These are phyloP conservation scores for Pleurotus citrinopileatus DNA, from an alignment of 768 basidiomycete species.

Conservation along the genomic window DNA sequence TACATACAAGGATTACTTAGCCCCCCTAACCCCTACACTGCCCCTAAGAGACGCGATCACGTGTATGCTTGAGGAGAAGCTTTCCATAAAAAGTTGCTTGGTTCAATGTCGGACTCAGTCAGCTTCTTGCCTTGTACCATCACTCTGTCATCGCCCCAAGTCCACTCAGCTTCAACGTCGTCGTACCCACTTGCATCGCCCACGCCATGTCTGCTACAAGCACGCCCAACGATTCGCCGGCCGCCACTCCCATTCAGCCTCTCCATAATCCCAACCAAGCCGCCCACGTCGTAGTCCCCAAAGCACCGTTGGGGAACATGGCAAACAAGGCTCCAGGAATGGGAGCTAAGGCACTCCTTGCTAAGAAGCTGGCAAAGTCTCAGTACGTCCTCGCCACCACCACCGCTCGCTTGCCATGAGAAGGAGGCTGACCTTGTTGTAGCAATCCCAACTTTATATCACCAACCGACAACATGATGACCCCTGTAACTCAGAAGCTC, in stretches of 20 bases:
- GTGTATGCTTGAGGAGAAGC: neutral
- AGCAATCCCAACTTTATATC: constrained; percentile 90
- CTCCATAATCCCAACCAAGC: constrained; percentile 85
- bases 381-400: constrained; percentile 52
- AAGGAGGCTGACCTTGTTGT: constrained; percentile 10
- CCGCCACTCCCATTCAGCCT: constrained; percentile 64
- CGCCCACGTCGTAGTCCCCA: constrained; percentile 73
- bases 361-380: constrained; percentile 89
- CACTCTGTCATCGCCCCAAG: neutral
- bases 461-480: constrained; percentile 94
- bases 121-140: constrained; percentile 5
- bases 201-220: constrained; percentile 49
- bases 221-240: constrained; percentile 68
- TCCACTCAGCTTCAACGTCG: neutral
- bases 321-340: constrained; percentile 62
- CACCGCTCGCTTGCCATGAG: neutral
- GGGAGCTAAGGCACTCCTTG: constrained; percentile 89
- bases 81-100: neutral
- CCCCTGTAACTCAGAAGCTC: constrained; percentile 90
- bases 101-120: constrained; percentile 1
- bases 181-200: neutral
- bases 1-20: too few relatives aligned
- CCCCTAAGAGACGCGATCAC: constrained; percentile 8
- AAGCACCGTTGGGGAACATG: constrained; percentile 74
- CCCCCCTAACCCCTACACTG: neutral